Conservation (phyloP, 768 basidiomycete species). For the Suillus subaureus region DNA sequence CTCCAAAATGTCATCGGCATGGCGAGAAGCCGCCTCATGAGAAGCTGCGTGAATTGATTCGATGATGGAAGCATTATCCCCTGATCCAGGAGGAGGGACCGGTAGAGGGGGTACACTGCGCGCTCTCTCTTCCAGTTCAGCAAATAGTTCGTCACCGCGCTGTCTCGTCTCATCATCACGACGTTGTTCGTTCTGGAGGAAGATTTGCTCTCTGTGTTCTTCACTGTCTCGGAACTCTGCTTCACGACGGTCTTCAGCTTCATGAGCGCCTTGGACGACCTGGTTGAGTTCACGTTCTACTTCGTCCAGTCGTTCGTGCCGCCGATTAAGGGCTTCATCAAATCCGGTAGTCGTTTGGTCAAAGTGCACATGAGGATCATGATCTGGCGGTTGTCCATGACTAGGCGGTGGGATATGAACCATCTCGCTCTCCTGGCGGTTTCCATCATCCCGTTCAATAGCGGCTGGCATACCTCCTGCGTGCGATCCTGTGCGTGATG, state of each 20-base stretch:
- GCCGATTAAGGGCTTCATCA: slow-evolving; percentile 49
- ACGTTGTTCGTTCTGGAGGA: slow-evolving; percentile 58
- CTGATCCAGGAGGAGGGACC: slow-evolving; percentile 13
- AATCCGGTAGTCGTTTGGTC: slow-evolving; percentile 29
- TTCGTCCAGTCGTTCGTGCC: slow-evolving; percentile 57
- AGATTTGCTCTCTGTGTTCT: slow-evolving; percentile 62
- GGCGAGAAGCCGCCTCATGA: slow-evolving; percentile 55
- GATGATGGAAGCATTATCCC: slow-evolving; percentile 35
- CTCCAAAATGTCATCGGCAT: slow-evolving; percentile 60
- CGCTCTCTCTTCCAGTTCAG: slow-evolving; percentile 32
- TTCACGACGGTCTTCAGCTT: slow-evolving; percentile 67
- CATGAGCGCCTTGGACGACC: slow-evolving; percentile 50
- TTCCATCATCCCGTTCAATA: slow-evolving; percentile 21
- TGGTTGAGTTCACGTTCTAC: slow-evolving; percentile 53
- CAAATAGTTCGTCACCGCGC: slow-evolving; percentile 27
- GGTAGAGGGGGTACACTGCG: slow-evolving; percentile 25
- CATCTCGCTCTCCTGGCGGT: slow-evolving; percentile 24
- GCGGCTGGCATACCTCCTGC: slow-evolving; percentile 13
- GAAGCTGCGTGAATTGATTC: slow-evolving; percentile 45
- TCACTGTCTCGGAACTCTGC: slow-evolving; percentile 64
- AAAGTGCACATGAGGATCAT: slow-evolving; percentile 12
- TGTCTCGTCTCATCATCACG: slow-evolving; percentile 58
- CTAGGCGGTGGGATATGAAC: slow-evolving; percentile 23
- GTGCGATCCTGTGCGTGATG: slow-evolving; percentile 22
- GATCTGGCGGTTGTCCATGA: slow-evolving; percentile 19